Base-by-base conservation (phyloP, 306 rosid species). In the Glycine latifolia region DNA sequence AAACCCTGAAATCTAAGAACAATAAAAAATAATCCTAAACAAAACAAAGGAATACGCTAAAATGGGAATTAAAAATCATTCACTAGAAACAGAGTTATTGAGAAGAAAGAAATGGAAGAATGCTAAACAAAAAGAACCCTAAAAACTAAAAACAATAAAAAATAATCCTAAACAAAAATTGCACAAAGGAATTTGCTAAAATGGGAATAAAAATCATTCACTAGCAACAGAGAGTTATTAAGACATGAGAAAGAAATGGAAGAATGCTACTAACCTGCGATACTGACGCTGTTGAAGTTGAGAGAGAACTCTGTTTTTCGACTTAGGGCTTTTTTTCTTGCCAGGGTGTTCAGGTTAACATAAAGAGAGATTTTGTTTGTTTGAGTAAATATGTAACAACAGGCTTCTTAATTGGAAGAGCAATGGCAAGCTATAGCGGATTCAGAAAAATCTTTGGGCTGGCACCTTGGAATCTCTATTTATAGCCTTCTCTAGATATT, bases 401-500 rank as follows among this genome's bases (percentile, higher is more conserved):
- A 3, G 53, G 2, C 47, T 78, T 17, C 3, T 3, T 52, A 10
- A 53, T 0, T 1, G 44, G 8, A 43, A 43, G 47, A 43, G 47
- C 47, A 47, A 2, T 6, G 31, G 66, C 20, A 0, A 20, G 20
- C 7, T 9, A 63, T 3, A 63, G 67, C 50, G 60, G 72, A 59
- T 82, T 78, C 86, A 82, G 31, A 75, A 83, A 86, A 86, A 71
- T 43, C 82, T 62, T 1, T 2, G 4, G 2, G 0, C 26, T 11
- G 0, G 39, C 48, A n/a, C 67, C 4, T 37, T 65, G 80, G 35
- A 31, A 46, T 15, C 46, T 56, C 6, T 89, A 88, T 91, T 91
- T 93, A 93, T 93, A 91, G 78, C 87, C 92, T 88, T 89, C 90
- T 91, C 92, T 76, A 82, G 97, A 91, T 84, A 85, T 85, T 89